Conservation (phyloP, 139 green algal genomes). For the Pycnococcus provasolii region DNA sequence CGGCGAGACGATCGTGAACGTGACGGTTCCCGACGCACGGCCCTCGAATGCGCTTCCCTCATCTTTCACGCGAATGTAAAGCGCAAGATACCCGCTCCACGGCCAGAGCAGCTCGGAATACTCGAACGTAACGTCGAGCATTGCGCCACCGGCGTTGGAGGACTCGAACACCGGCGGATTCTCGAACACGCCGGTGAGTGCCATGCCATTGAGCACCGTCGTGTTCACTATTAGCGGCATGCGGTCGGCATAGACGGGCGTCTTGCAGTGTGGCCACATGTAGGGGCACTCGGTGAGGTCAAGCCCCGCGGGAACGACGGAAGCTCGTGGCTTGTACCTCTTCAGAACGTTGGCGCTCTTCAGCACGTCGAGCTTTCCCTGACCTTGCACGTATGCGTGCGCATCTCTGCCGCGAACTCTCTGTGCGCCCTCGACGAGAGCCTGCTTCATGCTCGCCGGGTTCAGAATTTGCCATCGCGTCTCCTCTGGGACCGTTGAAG, state of each 20-base stretch:
- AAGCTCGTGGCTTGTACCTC: constrained; percentile 73
- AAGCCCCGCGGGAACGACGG: constrained; percentile 59
- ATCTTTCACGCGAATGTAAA: constrained; percentile 67
- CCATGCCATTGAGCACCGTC: constrained; percentile 93
- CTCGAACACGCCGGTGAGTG: constrained; percentile 57
- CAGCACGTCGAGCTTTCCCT: constrained; percentile 56
- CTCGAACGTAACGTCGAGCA: constrained; percentile 77
- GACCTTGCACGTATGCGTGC: constrained; percentile 75
- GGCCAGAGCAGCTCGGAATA: constrained; percentile 77
- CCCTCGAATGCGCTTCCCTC: constrained; percentile 33
- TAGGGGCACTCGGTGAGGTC: constrained; percentile 88
- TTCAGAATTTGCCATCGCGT: constrained; percentile 77
- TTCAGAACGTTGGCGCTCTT: constrained; percentile 46
- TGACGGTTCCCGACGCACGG: constrained; percentile 37
- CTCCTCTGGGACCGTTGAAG: constrained; percentile 63
- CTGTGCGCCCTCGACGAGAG: constrained; percentile 80
- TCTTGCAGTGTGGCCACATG: constrained; percentile 87
- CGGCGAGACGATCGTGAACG: constrained; percentile 62
- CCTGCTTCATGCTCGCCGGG: constrained; percentile 97
- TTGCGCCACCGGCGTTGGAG: neutral
- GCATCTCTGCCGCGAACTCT: constrained; percentile 41
- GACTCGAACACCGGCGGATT: constrained; percentile 19
- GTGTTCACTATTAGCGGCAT: constrained; percentile 90
- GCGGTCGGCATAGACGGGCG: constrained; percentile 36
- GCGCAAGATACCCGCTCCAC: constrained; percentile 82